These are phyloP conservation scores for Mucor sp. DNA, from an alignment of 371 early-diverging fungal species.

Conservation along the genomic window DNA sequence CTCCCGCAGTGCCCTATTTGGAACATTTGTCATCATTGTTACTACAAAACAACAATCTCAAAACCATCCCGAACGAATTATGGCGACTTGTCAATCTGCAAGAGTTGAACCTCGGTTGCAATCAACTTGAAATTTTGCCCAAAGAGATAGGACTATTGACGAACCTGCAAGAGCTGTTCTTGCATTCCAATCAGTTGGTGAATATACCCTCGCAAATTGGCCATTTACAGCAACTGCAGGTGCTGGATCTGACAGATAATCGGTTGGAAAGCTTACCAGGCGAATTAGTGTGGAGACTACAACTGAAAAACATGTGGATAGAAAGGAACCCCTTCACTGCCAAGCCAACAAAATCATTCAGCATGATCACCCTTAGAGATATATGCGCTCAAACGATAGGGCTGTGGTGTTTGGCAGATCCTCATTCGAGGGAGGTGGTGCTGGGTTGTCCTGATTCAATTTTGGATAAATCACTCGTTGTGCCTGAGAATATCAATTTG, in stretches of 20 bases:
- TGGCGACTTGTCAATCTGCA: constrained; percentile 65
- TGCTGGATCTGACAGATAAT: constrained; percentile 65
- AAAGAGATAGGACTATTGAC: constrained; percentile 84
- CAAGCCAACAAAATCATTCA: background rate
- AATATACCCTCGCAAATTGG: constrained; percentile 83
- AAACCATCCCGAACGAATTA: constrained; percentile 74
- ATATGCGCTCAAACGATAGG: constrained; percentile 27
- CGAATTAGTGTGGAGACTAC: constrained; percentile 29
- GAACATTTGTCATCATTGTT: constrained; percentile 75
- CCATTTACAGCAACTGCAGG: constrained; percentile 34
- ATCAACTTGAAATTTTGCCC: constrained; percentile 83
- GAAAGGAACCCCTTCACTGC: constrained; percentile 46
- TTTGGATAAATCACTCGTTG: background rate
- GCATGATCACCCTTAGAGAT: constrained; percentile 6
- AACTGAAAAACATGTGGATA: constrained; percentile 29
- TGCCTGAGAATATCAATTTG: background rate
- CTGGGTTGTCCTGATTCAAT: background rate
- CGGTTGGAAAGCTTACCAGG: constrained; percentile 50
- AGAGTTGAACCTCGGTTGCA: constrained; percentile 86
- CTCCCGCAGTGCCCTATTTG: constrained; percentile 43
- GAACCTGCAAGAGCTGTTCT: constrained; percentile 79
- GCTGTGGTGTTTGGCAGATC: constrained; percentile 4
- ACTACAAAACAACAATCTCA: constrained; percentile 88
- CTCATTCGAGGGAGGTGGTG: constrained; percentile 2
- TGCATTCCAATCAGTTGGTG: constrained; percentile 91